phyloP scores from a whole-genome alignment of 306 rosid genomes.

The Quillaja saponaria region DNA sequence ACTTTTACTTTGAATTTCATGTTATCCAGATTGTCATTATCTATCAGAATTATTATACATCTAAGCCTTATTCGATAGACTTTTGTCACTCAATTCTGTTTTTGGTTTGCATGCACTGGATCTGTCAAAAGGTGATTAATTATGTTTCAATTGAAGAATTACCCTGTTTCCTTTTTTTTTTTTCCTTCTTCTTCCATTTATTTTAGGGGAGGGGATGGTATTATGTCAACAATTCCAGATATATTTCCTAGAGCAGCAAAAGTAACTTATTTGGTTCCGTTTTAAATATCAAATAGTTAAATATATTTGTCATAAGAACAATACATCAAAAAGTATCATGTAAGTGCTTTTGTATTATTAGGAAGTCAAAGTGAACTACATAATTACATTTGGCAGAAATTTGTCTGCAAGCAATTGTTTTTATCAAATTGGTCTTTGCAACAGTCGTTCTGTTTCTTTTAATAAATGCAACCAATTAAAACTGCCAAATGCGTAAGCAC shows the following conservation, averaged over 20 bases:
- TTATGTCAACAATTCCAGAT: too few species aligned
- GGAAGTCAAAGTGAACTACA: constrained; percentile 11
- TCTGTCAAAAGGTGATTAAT: constrained; percentile 12
- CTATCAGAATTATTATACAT: constrained; percentile 11
- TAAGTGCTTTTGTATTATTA: constrained; percentile 1
- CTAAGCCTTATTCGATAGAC: not conserved
- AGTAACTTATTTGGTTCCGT: too few species aligned
- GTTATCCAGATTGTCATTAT: constrained; percentile 5
- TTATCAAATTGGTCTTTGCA: not conserved
- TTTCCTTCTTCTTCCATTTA: not conserved
- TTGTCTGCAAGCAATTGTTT: not conserved
- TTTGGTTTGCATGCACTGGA: constrained; percentile 7
- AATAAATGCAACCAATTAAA: not conserved
- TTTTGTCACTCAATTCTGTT: constrained; percentile 16
- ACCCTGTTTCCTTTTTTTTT: constrained; percentile 8
- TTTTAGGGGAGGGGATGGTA: not conserved
- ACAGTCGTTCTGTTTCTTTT: not conserved
- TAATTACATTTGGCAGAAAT: not conserved
- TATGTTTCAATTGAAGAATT: constrained; percentile 9
- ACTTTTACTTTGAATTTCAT: constrained; percentile 3
- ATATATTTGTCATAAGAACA: constrained; percentile 2
- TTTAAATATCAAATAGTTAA: too few species aligned
- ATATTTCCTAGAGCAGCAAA: too few species aligned
- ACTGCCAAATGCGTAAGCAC: not conserved
- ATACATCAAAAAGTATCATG: not conserved